phyloP scores from a whole-genome alignment of 1,284 basidiomycete species.

The Phellopilus nigrolimitatus region DNA sequence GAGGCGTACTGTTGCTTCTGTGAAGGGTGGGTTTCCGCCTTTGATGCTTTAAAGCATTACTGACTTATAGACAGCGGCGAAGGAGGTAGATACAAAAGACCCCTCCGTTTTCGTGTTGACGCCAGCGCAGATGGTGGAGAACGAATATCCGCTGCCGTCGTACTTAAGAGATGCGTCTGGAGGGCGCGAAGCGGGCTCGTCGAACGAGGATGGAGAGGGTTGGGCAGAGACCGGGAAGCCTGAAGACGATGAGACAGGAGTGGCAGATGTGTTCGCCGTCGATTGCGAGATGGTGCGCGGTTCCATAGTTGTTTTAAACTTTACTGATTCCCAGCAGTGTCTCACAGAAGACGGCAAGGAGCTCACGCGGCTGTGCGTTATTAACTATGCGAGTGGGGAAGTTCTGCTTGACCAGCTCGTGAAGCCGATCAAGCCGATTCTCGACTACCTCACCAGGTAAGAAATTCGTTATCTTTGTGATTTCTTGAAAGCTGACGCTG shows the following conservation, averaged over 20 bases:
- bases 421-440: slow-evolving; percentile 75
- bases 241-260: slow-evolving; percentile 33
- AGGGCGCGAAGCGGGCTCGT: too few relatives aligned
- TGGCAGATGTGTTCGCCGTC: slow-evolving; percentile 52
- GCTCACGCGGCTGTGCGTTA: slow-evolving; percentile 76
- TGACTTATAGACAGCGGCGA: too few relatives aligned
- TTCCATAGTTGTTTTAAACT: too few relatives aligned
- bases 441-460: slow-evolving; percentile 84
- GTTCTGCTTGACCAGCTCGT: slow-evolving; percentile 85
- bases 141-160: slow-evolving; percentile 82
- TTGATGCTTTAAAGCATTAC: too few relatives aligned
- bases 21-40: slow-evolving; percentile 40
- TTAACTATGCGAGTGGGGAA: slow-evolving; percentile 67
- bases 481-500: not conserved
- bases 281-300: slow-evolving; percentile 99
- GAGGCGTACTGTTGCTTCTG: slow-evolving; percentile 48
- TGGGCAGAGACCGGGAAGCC: slow-evolving; percentile 73
- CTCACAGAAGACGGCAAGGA: slow-evolving; percentile 84
- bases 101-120: slow-evolving; percentile 56
- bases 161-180: slow-evolving; percentile 67
- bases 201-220: slow-evolving; percentile 26
- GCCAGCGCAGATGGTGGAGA: slow-evolving; percentile 82
- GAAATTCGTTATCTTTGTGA: slow-evolving; percentile 15
- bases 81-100: not conserved
- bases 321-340: too few relatives aligned